Base-by-base conservation (phyloP, 306 rosid genomes). In the Castanopsis chinensis region DNA sequence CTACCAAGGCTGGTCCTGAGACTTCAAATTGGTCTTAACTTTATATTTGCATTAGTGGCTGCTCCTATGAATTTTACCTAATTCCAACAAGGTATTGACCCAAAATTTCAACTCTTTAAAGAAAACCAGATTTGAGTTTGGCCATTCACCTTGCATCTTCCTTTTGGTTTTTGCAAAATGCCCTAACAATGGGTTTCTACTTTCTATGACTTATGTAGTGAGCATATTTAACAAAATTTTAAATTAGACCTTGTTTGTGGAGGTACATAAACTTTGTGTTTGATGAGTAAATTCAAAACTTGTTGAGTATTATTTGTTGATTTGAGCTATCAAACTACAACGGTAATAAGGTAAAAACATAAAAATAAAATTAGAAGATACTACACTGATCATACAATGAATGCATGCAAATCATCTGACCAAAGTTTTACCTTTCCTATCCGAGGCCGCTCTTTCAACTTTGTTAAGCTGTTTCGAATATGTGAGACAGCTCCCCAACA, bases 401-500 rank as follows among this genome's bases (percentile, higher is more conserved):
- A 35, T 11, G 54, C 13, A 55, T 11, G 52, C 13, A 71, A n/a
- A 69, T 77, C 7, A 67, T 57, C 60, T 75, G 83, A 74, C 54
- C 79, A 77, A 41, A 59, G 32, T 21, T 45, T 55, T 85, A 94
- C 97, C 97, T 95, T 95, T 73, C 99, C 99, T 74, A 95, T 95
- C 78, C 99, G 92, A 75, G 99, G 99, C 61, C 96, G 85, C 72
- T 95, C 98, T 88, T 92, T 95, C 53, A 83, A 83, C 43, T 90
- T 91, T 25, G 85, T 90, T 43, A 92, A 89, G 89, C 99, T 95
- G 90, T 83, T 95, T 70, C 97, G 87, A 77, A 95, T 90, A 79
- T 95, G 98, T n/a, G 99, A 90, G 78, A 95, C 99, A 81, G 99
- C 99, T 84, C 99, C 99, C 99, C 98, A 95, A 79, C 98, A 95